A percentile compares a stretch with the other conserved stretches of the same genome.
phyloP scores from a whole-genome alignment of 2,329 filamentous ascomycete genomes.

The Colletotrichum destructivum region DNA sequence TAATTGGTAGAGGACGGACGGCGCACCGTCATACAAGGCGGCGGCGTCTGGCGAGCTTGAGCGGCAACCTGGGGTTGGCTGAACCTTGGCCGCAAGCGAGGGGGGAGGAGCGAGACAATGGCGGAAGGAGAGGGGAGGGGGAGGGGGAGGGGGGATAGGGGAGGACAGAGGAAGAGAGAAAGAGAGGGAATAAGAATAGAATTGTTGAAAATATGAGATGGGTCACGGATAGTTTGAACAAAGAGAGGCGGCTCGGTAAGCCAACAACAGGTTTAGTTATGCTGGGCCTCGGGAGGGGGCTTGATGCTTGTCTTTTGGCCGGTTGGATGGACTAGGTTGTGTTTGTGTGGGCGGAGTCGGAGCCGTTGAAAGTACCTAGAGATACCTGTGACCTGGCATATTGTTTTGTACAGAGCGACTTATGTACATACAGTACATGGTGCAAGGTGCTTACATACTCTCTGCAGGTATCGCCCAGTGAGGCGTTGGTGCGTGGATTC shows the following conservation, averaged over 20 bases:
- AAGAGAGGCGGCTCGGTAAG: slow-evolving; percentile 20
- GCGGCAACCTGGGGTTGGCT: not conserved
- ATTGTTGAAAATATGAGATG: slow-evolving; percentile 24
- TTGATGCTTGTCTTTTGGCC: slow-evolving; percentile 16
- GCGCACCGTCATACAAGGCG: slow-evolving; percentile 38
- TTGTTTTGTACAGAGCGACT: too few species aligned
- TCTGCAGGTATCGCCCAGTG: not conserved
- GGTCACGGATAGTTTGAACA: slow-evolving; percentile 11
- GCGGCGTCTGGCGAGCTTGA: slow-evolving; percentile 10
- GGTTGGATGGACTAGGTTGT: not conserved
- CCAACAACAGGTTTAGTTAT: slow-evolving; percentile 14
- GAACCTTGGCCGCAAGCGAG: slow-evolving; percentile 1
- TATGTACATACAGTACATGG: not conserved
- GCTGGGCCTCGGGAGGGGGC: slow-evolving; percentile 18
- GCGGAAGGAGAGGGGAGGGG: too few species aligned
- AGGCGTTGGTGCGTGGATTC: not conserved
- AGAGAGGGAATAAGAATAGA: not conserved
- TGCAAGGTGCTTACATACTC: not conserved
- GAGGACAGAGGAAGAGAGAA: not conserved
- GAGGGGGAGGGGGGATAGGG: not conserved
- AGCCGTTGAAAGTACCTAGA: too few species aligned
- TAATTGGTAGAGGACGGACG: slow-evolving; percentile 16
- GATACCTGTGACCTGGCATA: too few species aligned
- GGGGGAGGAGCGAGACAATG: too few species aligned
- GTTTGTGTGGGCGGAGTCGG: slow-evolving; percentile 6